Conservation (phyloP, 164 flowering plant species). For the Cinnamomum chago region DNA sequence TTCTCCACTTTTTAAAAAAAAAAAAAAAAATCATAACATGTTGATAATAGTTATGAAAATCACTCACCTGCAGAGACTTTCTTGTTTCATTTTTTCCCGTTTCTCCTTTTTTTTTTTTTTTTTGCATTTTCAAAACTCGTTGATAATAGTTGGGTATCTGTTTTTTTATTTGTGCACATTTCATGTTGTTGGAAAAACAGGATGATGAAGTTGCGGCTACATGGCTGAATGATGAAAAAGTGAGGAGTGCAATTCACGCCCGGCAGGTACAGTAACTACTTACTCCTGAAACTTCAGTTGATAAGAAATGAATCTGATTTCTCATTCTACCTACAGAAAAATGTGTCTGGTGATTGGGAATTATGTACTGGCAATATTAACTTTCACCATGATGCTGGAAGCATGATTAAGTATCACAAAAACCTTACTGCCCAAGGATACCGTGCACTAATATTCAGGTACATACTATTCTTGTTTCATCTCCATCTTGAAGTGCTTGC, state of each 20-base stretch:
- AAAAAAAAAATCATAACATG: too few relatives aligned
- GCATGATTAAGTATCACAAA: conserved; percentile 85
- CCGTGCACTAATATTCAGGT: conserved; percentile 90
- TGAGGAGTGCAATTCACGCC: conserved; percentile 85
- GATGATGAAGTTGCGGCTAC: conserved; percentile 73
- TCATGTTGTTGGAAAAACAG: conserved; percentile 27
- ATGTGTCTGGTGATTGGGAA: conserved; percentile 54
- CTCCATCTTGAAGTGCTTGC: neutral
- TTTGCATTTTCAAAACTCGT: neutral
- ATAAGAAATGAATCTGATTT: neutral
- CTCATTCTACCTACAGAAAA: conserved; percentile 24
- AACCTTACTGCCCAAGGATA: conserved; percentile 72
- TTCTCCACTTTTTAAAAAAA: too few relatives aligned
- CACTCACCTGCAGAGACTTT: too few relatives aligned
- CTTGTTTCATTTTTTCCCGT: neutral
- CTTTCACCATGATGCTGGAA: conserved; percentile 70
- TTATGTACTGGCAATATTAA: conserved; percentile 58
- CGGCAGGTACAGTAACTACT: conserved; percentile 32
- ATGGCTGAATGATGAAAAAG: conserved; percentile 76
- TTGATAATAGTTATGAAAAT: too few relatives aligned
- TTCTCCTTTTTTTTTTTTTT: neutral
- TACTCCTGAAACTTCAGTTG: neutral
- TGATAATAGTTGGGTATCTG: neutral
- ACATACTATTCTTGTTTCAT: neutral
- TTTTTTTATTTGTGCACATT: neutral